These are phyloP conservation scores for Penicillium sp. DNA, from an alignment of 2,329 filamentous ascomycete species.

Conservation along the genomic window DNA sequence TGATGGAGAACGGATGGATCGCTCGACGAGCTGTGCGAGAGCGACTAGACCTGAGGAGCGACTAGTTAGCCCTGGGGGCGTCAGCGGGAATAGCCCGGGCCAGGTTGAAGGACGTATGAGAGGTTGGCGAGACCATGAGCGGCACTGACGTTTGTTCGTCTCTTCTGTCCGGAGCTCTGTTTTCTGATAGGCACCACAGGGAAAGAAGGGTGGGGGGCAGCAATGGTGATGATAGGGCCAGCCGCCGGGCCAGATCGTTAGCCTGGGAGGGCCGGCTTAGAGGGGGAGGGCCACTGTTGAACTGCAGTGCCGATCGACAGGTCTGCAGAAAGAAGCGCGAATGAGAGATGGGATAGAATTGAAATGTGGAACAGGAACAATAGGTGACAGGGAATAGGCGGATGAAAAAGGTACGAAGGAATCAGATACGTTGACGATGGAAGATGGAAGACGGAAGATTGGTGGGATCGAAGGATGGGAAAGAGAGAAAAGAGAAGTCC, in stretches of 20 bases:
- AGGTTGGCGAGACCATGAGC: slow-evolving; percentile 14
- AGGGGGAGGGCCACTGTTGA: slow-evolving; percentile 4
- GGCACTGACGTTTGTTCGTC: slow-evolving; percentile 36
- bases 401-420: not conserved
- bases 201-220: slow-evolving; percentile 6
- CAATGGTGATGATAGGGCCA: slow-evolving; percentile 11
- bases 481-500: not conserved
- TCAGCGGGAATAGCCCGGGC: slow-evolving; percentile 2
- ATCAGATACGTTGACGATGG: not conserved
- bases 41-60: slow-evolving; percentile 1
- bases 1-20: slow-evolving; percentile 13
- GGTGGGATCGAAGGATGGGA: not conserved
- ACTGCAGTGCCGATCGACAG: slow-evolving; percentile 18
- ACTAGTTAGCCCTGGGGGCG: slow-evolving; percentile 4
- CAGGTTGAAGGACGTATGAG: slow-evolving; percentile 22
- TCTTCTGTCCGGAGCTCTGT: slow-evolving; percentile 8
- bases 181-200: slow-evolving; percentile 20
- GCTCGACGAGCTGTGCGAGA: slow-evolving; percentile 14
- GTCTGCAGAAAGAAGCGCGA: not conserved
- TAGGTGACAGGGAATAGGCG: not conserved
- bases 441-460: not conserved
- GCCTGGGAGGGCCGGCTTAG: slow-evolving; percentile 11
- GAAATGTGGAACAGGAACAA: not conserved
- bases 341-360: slow-evolving; percentile 6
- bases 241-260: slow-evolving; percentile 25